Percentiles rank a stretch among this genome's conserved stretches.
Evolutionary conservation across 306 rosid species (phyloP).

Genomic region (Ceratonia siliqua): DNA sequence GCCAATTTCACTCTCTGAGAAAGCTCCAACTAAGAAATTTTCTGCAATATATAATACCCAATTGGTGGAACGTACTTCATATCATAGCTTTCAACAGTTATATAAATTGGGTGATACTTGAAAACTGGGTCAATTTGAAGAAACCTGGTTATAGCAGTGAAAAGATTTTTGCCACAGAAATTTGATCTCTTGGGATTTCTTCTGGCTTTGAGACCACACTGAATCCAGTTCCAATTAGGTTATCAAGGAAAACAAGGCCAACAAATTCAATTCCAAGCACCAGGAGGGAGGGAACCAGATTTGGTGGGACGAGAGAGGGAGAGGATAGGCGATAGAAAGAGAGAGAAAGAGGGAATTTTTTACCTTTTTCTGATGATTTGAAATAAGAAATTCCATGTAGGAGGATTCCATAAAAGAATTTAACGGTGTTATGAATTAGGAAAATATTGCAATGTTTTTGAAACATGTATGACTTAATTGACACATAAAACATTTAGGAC

Average conservation of each 20-base stretch:
- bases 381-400: too few species aligned
- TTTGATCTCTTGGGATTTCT: constrained; percentile 55
- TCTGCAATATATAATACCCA: constrained; percentile 55
- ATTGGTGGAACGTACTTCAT: constrained; percentile 59
- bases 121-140: constrained; percentile 30
- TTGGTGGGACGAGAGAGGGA: too few species aligned
- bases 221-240: constrained; percentile 61
- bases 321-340: too few species aligned
- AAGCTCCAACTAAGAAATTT: constrained; percentile 21
- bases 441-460: too few species aligned
- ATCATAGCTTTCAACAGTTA: constrained; percentile 61
- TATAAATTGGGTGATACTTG: constrained; percentile 47
- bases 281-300: constrained; percentile 63
- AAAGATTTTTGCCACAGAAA: constrained; percentile 42
- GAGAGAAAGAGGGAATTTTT: too few species aligned
- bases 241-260: constrained; percentile 63
- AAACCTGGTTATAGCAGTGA: constrained; percentile 44
- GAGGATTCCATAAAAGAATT: too few species aligned
- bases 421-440: too few species aligned
- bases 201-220: constrained; percentile 41
- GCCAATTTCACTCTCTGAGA: constrained; percentile 39
- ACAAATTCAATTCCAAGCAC: constrained; percentile 61
- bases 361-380: too few species aligned
- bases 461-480: too few species aligned
- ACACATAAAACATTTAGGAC: too few species aligned